phyloP scores from a whole-genome alignment of 208 protist genomes.

The Leishmania turanica region DNA sequence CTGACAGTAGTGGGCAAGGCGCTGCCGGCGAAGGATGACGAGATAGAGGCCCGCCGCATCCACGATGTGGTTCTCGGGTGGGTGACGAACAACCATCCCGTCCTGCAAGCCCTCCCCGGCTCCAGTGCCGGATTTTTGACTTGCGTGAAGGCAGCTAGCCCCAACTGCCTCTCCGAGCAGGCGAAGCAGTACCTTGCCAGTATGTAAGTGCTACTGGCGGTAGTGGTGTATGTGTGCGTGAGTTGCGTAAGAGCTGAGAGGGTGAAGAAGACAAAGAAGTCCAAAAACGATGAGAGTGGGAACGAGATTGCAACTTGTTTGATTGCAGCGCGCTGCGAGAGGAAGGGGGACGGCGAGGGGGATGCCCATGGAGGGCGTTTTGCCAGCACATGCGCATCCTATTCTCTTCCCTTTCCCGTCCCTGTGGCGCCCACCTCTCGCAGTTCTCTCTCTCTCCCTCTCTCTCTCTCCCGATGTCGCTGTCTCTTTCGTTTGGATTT shows the following conservation, averaged over 20 bases:
- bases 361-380: neutral
- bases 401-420: neutral
- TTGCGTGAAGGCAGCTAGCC: constrained; percentile 41
- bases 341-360: neutral
- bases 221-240: neutral
- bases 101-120: constrained; percentile 37
- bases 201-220: constrained; percentile 14
- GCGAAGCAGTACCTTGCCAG: constrained; percentile 56
- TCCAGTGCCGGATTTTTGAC: constrained; percentile 38
- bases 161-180: constrained; percentile 47
- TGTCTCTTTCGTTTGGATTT: neutral
- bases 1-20: constrained; percentile 44
- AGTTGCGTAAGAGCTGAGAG: neutral
- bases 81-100: constrained; percentile 51
- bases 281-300: neutral
- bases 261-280: too few relatives aligned
- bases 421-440: neutral
- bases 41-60: constrained; percentile 68
- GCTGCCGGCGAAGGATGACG: constrained; percentile 74
- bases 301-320: neutral
- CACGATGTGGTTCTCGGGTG: constrained; percentile 76
- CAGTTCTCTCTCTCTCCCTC: neutral
- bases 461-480: neutral
- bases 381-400: neutral
- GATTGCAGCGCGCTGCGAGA: neutral